These are phyloP conservation scores for Cutaneotrichosporon curvatum DNA, from an alignment of 1,284 basidiomycete genomes.

Conservation along the genomic window DNA sequence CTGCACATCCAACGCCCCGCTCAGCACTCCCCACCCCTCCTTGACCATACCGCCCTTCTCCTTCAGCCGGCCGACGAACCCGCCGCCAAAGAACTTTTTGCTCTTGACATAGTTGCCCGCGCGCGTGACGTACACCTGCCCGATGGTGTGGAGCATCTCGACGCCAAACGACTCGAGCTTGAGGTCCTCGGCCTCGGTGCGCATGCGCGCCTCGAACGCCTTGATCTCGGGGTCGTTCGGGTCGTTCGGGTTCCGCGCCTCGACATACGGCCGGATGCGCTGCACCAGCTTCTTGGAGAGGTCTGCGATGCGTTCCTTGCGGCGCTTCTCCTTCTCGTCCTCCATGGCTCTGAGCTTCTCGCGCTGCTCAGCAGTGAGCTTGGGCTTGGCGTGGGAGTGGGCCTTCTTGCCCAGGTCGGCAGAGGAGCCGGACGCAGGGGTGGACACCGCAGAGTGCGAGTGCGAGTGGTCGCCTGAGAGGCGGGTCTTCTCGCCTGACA, in stretches of 20 bases:
- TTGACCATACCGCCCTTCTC: conserved; percentile 89
- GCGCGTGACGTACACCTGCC: conserved; percentile 86
- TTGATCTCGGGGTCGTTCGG: conserved; percentile 75
- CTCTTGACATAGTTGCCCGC: conserved; percentile 87
- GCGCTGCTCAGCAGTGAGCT: conserved; percentile 73
- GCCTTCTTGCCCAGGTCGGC: conserved; percentile 34
- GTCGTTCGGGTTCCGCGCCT: conserved; percentile 79
- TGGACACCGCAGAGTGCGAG: conserved; percentile 18
- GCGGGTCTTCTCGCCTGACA: conserved; percentile 12
- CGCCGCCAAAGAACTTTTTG: conserved; percentile 71
- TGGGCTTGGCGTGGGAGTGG: conserved; percentile 53
- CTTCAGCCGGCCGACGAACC: conserved; percentile 86
- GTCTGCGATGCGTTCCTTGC: conserved; percentile 62
- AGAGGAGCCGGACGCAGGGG: conserved; percentile 14
- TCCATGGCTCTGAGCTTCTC: conserved; percentile 75
- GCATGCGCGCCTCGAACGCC: conserved; percentile 69
- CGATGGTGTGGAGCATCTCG: conserved; percentile 71
- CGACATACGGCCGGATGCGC: conserved; percentile 76
- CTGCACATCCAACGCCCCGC: conserved; percentile 74
- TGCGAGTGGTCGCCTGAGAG: too few relatives aligned
- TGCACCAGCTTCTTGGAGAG: conserved; percentile 73
- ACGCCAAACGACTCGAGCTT: conserved; percentile 98
- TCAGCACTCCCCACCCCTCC: conserved; percentile 88
- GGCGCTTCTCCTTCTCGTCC: conserved; percentile 65
- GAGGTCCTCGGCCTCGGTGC: conserved; percentile 85